Base-by-base conservation (phyloP, 1,139 yeast genomes). In the Suhomyces anneliseae region DNA sequence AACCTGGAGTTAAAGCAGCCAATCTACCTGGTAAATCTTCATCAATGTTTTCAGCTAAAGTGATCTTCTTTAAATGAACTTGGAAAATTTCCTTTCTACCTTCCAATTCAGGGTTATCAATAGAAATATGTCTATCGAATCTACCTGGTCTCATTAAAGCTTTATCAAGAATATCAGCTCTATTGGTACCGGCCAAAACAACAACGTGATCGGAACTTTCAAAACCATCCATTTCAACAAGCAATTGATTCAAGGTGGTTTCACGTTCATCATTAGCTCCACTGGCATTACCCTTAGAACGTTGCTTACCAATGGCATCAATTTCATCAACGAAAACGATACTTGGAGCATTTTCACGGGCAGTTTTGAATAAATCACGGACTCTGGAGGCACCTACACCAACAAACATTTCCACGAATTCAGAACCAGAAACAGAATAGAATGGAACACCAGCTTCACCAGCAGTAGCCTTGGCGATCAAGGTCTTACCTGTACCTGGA, bases 301-400 rank as follows among this genome's bases (percentile, higher is more conserved):
- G 83, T 44, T 92, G 90, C 65, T 90, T 90, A 61, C 99, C 99
- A 65, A 93, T 93, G 5, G 99, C 99, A 75, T 93, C 99, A 54
- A 93, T 93, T 73, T 93, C 99, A 73, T 93, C 99, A 48, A 93
- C 90, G 62, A 93, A 93, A 39, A 93, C 86, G 61, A 93, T 93
- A 29, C 95, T 79, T 2, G 99, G 99, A 0, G 98, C 95, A 66
- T 86, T 84, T 61, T 87, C 89, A 64, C 97, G 82, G 6, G 99
- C 99, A 40, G 90, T 89, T 59, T 87, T 83, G 68, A 93, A 93
- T 61, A 93, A 74, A 64, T 93, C 98, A 64, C 99, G 89, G 35
- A 93, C 99, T 65, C 99, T 82, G 24, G 96, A 87, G 2, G 99
- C 98, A 72, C 99, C 99, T 12, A 93, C 98, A 74, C 99, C 99